These are phyloP conservation scores for Moringa oleifera DNA, from an alignment of 345 rosid genomes.

Conservation along the genomic window DNA sequence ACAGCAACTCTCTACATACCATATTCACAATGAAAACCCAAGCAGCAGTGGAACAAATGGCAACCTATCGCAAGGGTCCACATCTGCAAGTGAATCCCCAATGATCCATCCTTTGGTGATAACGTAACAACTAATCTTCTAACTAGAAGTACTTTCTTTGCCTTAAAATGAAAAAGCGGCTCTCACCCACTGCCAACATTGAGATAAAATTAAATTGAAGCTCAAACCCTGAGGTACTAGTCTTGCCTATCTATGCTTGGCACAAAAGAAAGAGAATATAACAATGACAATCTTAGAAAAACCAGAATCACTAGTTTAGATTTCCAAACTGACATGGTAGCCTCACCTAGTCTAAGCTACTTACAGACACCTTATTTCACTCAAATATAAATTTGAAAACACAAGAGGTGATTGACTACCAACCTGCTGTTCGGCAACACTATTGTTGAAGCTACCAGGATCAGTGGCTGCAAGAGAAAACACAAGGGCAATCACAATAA, in stretches of 20 bases:
- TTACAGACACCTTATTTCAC: neutral
- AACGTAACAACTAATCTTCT: neutral
- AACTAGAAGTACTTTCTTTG: neutral
- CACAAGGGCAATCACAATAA: neutral
- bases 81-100: neutral
- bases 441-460: constrained; percentile 83
- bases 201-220: neutral
- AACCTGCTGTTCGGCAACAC: constrained; percentile 86
- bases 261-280: neutral
- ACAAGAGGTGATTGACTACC: no score
- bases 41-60: neutral
- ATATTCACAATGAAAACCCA: no score
- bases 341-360: neutral
- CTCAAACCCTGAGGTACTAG: no score
- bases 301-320: neutral
- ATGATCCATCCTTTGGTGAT: neutral
- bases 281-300: no score
- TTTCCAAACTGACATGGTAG: neutral
- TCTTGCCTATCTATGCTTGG: neutral
- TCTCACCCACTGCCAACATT: neutral
- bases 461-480: constrained; percentile 53
- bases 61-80: neutral
- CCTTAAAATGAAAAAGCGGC: neutral
- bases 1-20: neutral
- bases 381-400: neutral